Evolutionary conservation across 345 rosid species (phyloP), one percentile per base, ranked within the genome.

Genomic region (Corchorus capsularis): DNA sequence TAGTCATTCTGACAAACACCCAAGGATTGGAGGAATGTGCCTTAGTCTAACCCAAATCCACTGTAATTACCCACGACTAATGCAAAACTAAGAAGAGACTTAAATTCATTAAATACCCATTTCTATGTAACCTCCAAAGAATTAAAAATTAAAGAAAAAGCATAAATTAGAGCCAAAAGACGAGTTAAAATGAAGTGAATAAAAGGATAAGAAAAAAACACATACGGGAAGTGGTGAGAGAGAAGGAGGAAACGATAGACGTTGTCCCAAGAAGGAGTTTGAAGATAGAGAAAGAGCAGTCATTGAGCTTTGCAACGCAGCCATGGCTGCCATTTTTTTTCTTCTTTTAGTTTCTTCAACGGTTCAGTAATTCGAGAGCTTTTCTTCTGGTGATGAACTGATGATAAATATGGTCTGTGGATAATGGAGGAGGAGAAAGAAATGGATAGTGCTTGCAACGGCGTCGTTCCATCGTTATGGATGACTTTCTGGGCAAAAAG

Each of bases 241-340:
- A 76, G 87, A 79, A 73, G 83, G 81, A 39, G 79, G 82, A 54
- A 53, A 2, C 16, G 85, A 55, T 63, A 93, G 86, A 76, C 94
- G 89, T 72, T 89, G 95, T 53, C 97, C 97, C 32, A 88, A 75
- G 85, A 91, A 90, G 32, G 96, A 88, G 77, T 56, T 85, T 1
- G 97, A 80, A 22, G 90, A 78, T 16, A 88, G 9, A 19, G 94
- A 93, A 27, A 93, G 93, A 34, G 93, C 82, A 5, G 85, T 70
- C 79, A 94, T 84, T 41, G 98, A 85, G 85, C 89, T 86, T 74
- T 94, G 98, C 77, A 91, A 92, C 45, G 90, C 87, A 87, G 91
- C 86, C 91, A 86, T 84, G 52, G 94, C 92, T 77, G 92, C 88
- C 90, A 91, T 88, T 75, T 75, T 69, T 69, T 27, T 69, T 69